Conservation (phyloP, 371 early-diverging fungal species). For the Capillidium rhysosporum region DNA sequence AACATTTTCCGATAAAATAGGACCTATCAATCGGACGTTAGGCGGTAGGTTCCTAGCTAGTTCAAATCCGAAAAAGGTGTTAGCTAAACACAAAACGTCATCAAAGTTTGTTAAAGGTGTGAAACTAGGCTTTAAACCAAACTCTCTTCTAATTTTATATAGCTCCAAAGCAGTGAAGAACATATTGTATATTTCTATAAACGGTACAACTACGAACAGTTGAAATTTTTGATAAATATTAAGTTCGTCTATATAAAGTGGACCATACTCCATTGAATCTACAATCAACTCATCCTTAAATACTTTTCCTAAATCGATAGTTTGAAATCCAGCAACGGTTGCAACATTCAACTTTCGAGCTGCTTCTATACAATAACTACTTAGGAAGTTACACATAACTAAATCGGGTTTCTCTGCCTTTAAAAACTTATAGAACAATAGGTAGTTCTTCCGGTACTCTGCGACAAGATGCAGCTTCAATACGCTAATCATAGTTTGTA, state of each 20-base stretch:
- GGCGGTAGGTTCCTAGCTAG: background rate
- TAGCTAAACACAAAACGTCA: background rate
- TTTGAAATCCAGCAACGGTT: background rate
- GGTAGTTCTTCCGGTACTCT: background rate
- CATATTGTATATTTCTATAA: background rate
- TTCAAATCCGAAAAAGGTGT: slow-evolving; percentile 5
- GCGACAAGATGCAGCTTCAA: background rate
- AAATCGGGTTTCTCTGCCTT: background rate
- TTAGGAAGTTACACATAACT: background rate
- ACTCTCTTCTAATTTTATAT: background rate
- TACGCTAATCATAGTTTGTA: background rate
- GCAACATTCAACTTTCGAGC: background rate
- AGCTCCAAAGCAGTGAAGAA: background rate
- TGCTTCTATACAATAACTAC: background rate
- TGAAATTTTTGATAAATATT: background rate
- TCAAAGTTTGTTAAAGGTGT: background rate
- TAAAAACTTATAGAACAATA: background rate
- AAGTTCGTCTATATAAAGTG: background rate
- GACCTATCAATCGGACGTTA: background rate
- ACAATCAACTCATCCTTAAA: no score
- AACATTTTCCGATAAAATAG: background rate
- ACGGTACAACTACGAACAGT: background rate
- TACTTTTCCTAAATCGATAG: background rate
- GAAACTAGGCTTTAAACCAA: background rate
- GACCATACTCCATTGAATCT: background rate